phyloP scores from a whole-genome alignment of 2,329 filamentous ascomycete species.

The Monosporascus cannonballus region DNA sequence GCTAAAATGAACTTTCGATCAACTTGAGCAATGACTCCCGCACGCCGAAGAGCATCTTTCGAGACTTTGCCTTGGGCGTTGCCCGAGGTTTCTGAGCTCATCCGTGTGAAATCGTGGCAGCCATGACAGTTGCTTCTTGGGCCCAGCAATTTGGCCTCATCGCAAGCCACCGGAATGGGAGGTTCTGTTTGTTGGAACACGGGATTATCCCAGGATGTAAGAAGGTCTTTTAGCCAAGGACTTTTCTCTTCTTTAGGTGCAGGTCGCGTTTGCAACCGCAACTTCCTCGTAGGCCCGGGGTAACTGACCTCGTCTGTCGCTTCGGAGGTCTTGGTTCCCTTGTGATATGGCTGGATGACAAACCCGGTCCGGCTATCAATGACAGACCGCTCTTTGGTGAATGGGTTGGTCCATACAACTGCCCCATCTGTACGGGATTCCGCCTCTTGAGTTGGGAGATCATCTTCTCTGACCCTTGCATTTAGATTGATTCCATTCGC shows the following conservation, averaged over 20 bases:
- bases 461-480: background rate
- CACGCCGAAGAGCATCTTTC: conserved; percentile 51
- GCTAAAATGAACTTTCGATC: conserved; percentile 84
- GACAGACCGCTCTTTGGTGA: conserved; percentile 42
- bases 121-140: conserved; percentile 9
- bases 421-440: conserved; percentile 26
- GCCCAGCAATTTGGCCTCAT: conserved; percentile 16
- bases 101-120: conserved; percentile 4
- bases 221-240: conserved; percentile 54
- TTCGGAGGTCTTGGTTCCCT: conserved; percentile 25
- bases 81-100: conserved; percentile 16
- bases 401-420: conserved; percentile 55
- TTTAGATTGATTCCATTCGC: background rate
- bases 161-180: conserved; percentile 36
- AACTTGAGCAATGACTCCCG: conserved; percentile 72
- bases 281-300: conserved; percentile 6
- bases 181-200: conserved; percentile 53
- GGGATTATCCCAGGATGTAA: conserved; percentile 69
- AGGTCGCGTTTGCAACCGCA: conserved; percentile 8
- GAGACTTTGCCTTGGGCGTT: conserved; percentile 46
- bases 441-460: conserved; percentile 1
- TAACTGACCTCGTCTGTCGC: conserved; percentile 22
- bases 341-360: conserved; percentile 19
- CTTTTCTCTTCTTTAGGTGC: conserved; percentile 10
- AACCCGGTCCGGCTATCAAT: conserved; percentile 54